phyloP scores from a whole-genome alignment of 2,329 filamentous ascomycete genomes.

The Rhexocercosporidium sp. region DNA sequence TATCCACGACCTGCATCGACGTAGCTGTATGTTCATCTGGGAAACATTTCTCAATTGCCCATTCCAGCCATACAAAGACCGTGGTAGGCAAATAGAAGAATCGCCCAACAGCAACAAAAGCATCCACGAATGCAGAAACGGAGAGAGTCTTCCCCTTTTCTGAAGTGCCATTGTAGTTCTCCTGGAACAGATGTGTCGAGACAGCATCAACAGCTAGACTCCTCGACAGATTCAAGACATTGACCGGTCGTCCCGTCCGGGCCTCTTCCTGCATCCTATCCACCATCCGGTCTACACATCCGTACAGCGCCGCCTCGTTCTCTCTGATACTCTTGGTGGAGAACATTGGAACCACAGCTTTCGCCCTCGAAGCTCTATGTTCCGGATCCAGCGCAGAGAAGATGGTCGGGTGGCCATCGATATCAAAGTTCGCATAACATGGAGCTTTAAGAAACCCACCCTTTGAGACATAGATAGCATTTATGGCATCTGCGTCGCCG shows the following conservation, averaged over 20 bases:
- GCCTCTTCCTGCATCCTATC: constrained; percentile 46
- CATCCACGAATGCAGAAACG: constrained; percentile 57
- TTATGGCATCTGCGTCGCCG: constrained; percentile 40
- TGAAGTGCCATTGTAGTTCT: constrained; percentile 52
- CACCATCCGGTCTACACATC: constrained; percentile 50
- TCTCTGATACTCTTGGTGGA: constrained; percentile 51
- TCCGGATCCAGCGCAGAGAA: constrained; percentile 53
- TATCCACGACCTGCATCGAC: constrained; percentile 46
- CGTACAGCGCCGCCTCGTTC: constrained; percentile 46
- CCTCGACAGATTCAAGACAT: constrained; percentile 55
- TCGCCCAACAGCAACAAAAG: constrained; percentile 58
- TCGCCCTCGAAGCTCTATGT: constrained; percentile 51
- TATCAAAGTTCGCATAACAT: constrained; percentile 61
- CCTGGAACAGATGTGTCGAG: constrained; percentile 57
- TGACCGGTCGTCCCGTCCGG: constrained; percentile 43
- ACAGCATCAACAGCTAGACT: constrained; percentile 59
- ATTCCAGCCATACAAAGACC: constrained; percentile 44
- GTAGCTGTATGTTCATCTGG: constrained; percentile 45
- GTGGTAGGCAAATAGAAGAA: constrained; percentile 57
- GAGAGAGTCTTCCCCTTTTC: constrained; percentile 44
- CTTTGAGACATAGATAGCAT: constrained; percentile 55
- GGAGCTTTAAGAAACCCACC: constrained; percentile 59
- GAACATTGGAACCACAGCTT: constrained; percentile 56
- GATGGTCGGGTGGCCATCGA: constrained; percentile 59
- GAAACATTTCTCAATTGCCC: constrained; percentile 44